Evolutionary conservation across 2,329 filamentous ascomycete genomes (phyloP), one percentile per base, ranked within the genome.

Genomic region (Stagonosporopsis vannaccii): DNA sequence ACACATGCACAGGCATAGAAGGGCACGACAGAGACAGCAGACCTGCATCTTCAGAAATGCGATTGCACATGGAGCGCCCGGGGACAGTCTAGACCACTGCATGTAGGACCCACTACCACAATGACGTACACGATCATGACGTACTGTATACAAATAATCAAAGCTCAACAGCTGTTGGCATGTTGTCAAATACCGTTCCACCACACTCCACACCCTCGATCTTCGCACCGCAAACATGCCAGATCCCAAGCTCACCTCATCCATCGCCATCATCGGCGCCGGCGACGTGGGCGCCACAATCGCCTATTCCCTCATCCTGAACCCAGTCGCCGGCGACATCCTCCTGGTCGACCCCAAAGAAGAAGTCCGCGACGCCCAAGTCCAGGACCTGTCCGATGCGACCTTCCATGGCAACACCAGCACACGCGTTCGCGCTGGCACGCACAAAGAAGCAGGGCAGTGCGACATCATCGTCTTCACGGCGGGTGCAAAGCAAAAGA

Each of bases 241-340:
- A 33, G 44, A 56, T 37, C 12, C 63, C 6, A 66, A 66, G 30
- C 55, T 57, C 40, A 68, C 65, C 6, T 65, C 62, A 11, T 57
- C 59, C 9, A 63, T 68, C 9, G 65, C 65, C 51, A 61, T 68
- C 15, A 56, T 66, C 45, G 63, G 65, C 43, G 65, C 65, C 8
- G 65, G 65, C 30, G 60, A 66, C 43, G 65, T 68, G 6, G 65
- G 65, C 25, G 62, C 65, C 5, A 68, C 65, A 0, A 65, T 68
- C 13, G 63, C 65, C 19, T 66, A 63, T 56, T 65, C 61, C 8
- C 58, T 68, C n/a, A 65, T 68, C 56, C 56, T 68, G 52, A 63
- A 66, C 44, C 59, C 61, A 0, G 55, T 63, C 0, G 63, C 65
- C 2, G 56, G 60, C 17, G 63, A 66, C 2, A 65, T 68, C 25